These are phyloP conservation scores for Metschnikowia baotianmanensis DNA, from an alignment of 805 yeast genomes.

Conservation along the genomic window DNA sequence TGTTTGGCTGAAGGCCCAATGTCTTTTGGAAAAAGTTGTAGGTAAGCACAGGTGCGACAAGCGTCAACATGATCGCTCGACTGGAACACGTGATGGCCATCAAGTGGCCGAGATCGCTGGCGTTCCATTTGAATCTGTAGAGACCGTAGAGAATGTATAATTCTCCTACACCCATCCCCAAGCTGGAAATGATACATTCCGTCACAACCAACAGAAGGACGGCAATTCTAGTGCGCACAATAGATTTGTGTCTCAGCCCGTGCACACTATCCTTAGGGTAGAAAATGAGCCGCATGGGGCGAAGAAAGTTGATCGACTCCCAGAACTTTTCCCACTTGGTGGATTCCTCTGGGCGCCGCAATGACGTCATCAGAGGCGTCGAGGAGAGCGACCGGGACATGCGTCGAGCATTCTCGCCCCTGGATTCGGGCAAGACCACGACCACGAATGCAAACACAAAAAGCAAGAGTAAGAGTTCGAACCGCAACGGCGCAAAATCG, in stretches of 20 bases:
- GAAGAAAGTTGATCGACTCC: conserved; percentile 23
- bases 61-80: conserved; percentile 47
- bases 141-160: conserved; percentile 53
- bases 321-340: conserved; percentile 14
- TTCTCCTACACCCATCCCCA: conserved; percentile 39
- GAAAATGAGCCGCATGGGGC: conserved; percentile 56
- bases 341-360: conserved; percentile 16
- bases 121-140: conserved; percentile 50
- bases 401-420: conserved; percentile 51
- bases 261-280: conserved; percentile 42
- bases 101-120: conserved; percentile 53
- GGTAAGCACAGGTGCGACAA: conserved; percentile 49
- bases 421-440: conserved; percentile 58
- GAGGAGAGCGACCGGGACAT: conserved; percentile 42
- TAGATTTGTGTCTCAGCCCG: conserved; percentile 17
- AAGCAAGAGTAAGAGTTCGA: conserved; percentile 33
- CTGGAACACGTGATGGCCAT: conserved; percentile 50
- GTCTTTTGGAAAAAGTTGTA: conserved; percentile 32
- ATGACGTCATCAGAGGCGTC: conserved; percentile 1
- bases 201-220: conserved; percentile 46
- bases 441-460: conserved; percentile 25
- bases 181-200: conserved; percentile 39
- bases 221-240: conserved; percentile 24
- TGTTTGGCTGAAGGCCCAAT: conserved; percentile 28
- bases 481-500: conserved; percentile 33